Evolutionary conservation across 2,329 filamentous ascomycete species (phyloP), one percentile per base, ranked within the genome.

Genomic region (Colletotrichum eleusines): DNA sequence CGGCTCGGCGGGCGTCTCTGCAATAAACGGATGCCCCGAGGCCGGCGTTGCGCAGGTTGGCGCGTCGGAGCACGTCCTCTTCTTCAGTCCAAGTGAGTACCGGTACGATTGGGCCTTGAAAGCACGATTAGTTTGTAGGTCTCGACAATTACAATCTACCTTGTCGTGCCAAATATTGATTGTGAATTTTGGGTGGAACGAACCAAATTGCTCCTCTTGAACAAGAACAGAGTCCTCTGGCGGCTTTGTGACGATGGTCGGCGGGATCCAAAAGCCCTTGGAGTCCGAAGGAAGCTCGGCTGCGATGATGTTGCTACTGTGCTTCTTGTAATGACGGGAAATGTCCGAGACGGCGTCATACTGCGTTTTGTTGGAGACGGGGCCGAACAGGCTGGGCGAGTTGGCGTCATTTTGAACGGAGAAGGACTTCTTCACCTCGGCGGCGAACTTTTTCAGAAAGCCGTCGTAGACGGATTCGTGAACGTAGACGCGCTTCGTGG

Each of bases 321-420:
- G 72, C 23, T 54, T 63, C 28, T 48, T 58, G n/a, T 58, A 66
- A 33, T 73, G 71, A 1, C 71, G 60, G 79, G 62, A 86, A 84
- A 89, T 82, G 2, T 82, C 78, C 72, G 86, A 85, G 59, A 88
- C 85, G 23, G 83, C 83, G 18, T 90, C 86, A 76, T 85, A 92
- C 77, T 92, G 91, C 85, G 88, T 86, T 73, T 84, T 80, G 77
- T 92, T 92, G 66, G 90, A 89, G 2, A 92, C 79, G 0, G 91
- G 91, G 0, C 89, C 87, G 61, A 89, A 69, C 6, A 80, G 66
- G 2, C 83, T 64, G 16, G 57, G 65, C n/a, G 58, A 50, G 2
- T 16, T 18, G 3, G 62, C 62, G 38, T 70, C 53, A 3, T 55
- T 46, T 16, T 31, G 58, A 20, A 65, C 51, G 7, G 57, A 16